Base-by-base conservation (phyloP, 495 filamentous ascomycete species). In the Xylaria sp. region DNA sequence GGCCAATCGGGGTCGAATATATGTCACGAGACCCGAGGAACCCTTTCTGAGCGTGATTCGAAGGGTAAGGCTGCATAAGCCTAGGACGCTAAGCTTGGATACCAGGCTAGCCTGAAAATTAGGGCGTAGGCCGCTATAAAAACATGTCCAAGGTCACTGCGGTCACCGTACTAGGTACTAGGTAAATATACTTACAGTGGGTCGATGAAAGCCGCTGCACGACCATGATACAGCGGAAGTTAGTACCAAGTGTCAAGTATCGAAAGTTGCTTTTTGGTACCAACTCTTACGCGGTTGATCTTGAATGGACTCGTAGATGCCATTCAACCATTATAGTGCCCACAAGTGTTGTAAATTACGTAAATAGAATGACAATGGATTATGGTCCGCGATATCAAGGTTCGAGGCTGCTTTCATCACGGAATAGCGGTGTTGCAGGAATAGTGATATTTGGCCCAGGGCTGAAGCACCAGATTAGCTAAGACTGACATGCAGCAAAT, bases 401-500 rank as follows among this genome's bases (percentile, higher is more conserved):
- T 12, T 12, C 17, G 12, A 17, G 21, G 17, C 11, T 59, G 5
- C 12, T 35, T 37, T 61, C 19, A 41, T 15, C 3, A 17, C 33
- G 17, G 7, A 37, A 59, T 0, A 31, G 61, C 24, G 26, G 37
- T 64, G 26, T 33, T 17, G 4, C 44, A 41, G 61, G 31, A 66
- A 66, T 64, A 66, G 19, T 9, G 26, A 21, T 24, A 24, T 31
- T 21, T 3, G 33, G 5, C 21, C 24, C 24, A 64, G 24, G 29
- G 17, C 31, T 41, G 8, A 52, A 66, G 15, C 8, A 33, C 44
- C 19, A 15, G 31, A 37, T 50, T 6, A 52, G 26, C 31, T 66
- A 33, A 66, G 43, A 12, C 19, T 64, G 41, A 64, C 61, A 48
- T 64, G 41, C 21, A 44, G 21, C 21, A 43, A 24, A 40, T 15